Evolutionary conservation across 257 asterid species (phyloP), one percentile per base, ranked within the genome.

Genomic region (Fraxinus pennsylvanica): DNA sequence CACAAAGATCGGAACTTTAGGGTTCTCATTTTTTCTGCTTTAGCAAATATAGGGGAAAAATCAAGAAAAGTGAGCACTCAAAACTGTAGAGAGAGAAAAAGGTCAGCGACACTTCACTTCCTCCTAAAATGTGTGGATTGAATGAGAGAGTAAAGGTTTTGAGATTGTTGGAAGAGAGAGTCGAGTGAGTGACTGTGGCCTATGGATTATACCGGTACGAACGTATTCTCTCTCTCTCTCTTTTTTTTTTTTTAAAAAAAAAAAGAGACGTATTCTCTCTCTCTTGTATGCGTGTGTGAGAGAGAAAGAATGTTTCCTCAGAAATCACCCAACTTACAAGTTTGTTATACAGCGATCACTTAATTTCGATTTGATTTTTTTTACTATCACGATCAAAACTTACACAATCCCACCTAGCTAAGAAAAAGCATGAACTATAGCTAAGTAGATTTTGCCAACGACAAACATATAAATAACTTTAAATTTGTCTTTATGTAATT

Each of bases 1-100:
- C 88, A 82, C 89, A 88, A 91, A 89, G 91, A 93, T 89, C 81
- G 65, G 47, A 87, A 82, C 97, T 91, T 90, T 87, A 84, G 78
- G 89, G 88, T 25, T 77, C 36, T 50, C 61, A 75, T 29, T 68
- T 54, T 43, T 52, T 76, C 78, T 50, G 78, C 74, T 72, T 85
- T 78, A 45, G 75, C 76, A 80, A 87, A 82, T 86, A 81, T 74
- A 38, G 84, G 52, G 52, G 13, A 43, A 12, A 43, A 43, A 43
- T 43, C 52, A 43, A 71, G 75, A 47, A 74, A 78, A 68, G 81
- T 76, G 79, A 66, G 81, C 79, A 73, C 74, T 81, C 54, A 81
- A 61, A 10, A 81, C 85, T 86, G 87, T 78, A 73, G 82, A 76
- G 81, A 82, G 80, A 85, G 89, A 80, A 73, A 72, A 81, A 77